Evolutionary conservation across 179 eudicot species (phyloP).

Genomic region (Silene noctiflora): DNA sequence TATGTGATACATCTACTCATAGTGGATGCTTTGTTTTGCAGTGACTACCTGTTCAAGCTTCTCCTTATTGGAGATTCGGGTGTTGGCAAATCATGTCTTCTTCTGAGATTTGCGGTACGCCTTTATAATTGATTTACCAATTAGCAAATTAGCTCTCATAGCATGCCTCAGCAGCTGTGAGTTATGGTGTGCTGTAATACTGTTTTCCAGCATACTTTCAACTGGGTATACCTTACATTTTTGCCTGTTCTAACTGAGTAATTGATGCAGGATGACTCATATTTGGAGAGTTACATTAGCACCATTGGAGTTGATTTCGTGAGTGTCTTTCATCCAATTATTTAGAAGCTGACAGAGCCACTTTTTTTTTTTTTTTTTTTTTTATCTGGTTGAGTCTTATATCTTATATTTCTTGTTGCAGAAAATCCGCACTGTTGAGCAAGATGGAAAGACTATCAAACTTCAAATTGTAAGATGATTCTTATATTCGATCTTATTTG

Average conservation of each 20-base stretch:
- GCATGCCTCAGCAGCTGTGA: not conserved
- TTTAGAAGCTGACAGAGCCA: not conserved
- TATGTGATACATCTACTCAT: not conserved
- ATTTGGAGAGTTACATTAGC: conserved; percentile 66
- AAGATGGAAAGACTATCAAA: conserved; percentile 71
- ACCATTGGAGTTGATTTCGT: conserved; percentile 73
- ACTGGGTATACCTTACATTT: conserved; percentile 14
- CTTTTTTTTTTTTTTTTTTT: too few species aligned
- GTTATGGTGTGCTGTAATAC: not conserved
- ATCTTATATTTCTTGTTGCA: conserved; percentile 23
- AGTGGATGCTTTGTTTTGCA: conserved; percentile 22
- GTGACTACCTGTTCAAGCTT: conserved; percentile 43
- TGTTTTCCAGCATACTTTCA: conserved; percentile 2
- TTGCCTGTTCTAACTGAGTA: not conserved
- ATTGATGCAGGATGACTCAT: conserved; percentile 37
- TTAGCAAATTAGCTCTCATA: not conserved
- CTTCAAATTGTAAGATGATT: conserved; percentile 56
- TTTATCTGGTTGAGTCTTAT: conserved; percentile 13
- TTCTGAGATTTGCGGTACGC: conserved; percentile 41
- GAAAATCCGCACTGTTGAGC: conserved; percentile 82
- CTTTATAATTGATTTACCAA: not conserved
- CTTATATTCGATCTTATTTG: not conserved
- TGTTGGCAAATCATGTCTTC: conserved; percentile 40
- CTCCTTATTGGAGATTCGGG: conserved; percentile 44
- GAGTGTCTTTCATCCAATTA: conserved; percentile 22